phyloP scores from a whole-genome alignment of 352 stramenopile species.

The Achlya hypogyna region DNA sequence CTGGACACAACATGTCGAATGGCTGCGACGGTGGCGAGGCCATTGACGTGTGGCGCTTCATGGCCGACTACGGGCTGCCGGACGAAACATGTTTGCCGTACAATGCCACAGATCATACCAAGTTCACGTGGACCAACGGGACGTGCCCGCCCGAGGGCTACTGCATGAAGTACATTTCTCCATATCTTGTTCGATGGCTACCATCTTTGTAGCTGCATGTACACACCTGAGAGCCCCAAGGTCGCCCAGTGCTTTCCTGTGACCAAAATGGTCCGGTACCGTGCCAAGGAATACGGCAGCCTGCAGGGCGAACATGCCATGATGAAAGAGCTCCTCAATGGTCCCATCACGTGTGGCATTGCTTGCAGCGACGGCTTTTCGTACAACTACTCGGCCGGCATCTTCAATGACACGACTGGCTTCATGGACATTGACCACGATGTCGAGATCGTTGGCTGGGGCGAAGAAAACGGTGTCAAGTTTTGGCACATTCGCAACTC shows the following conservation, averaged over 20 bases:
- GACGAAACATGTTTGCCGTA: constrained; percentile 75
- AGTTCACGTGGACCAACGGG: constrained; percentile 54
- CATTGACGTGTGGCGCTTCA: constrained; percentile 68
- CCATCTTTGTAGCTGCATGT: constrained; percentile 23
- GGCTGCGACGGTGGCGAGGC: constrained; percentile 69
- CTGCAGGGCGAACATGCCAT: constrained; percentile 22
- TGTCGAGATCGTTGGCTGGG: constrained; percentile 87
- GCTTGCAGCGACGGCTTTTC: constrained; percentile 19
- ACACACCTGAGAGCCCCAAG: constrained; percentile 15
- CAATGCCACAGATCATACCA: constrained; percentile 72
- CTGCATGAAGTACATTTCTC: constrained; percentile 71
- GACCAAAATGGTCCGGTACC: constrained; percentile 21
- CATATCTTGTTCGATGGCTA: background rate
- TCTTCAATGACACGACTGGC: constrained; percentile 20
- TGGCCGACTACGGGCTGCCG: constrained; percentile 54
- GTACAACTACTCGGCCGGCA: constrained; percentile 22
- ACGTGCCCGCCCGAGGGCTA: constrained; percentile 67
- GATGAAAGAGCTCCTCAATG: constrained; percentile 22
- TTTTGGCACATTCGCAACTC: constrained; percentile 97
- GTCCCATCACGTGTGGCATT: constrained; percentile 22
- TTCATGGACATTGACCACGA: constrained; percentile 54
- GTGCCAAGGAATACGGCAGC: constrained; percentile 13
- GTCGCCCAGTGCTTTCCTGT: constrained; percentile 20
- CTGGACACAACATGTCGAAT: constrained; percentile 47
- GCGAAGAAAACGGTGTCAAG: constrained; percentile 79